A percentile compares a stretch with the other conserved stretches of the same genome.
These are phyloP conservation scores for Emergomyces orientalis DNA, from an alignment of 2,329 filamentous ascomycete species.

Conservation along the genomic window DNA sequence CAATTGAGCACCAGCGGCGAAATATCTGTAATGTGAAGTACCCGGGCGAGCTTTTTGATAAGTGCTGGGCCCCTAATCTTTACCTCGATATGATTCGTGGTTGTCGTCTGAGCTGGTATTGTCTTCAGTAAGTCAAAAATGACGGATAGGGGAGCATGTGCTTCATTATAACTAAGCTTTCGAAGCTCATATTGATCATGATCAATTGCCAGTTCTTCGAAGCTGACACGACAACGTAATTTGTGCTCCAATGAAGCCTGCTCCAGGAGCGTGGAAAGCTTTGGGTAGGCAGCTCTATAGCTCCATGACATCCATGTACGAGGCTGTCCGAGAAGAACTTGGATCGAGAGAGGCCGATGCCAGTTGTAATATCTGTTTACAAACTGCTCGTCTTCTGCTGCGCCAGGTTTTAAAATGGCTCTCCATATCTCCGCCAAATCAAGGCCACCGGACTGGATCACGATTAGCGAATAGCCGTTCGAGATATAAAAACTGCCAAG, in stretches of 20 bases:
- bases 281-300: constrained; percentile 10
- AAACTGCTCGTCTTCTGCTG: constrained; percentile 5
- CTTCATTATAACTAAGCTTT: constrained; percentile 7
- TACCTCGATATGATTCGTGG: not conserved
- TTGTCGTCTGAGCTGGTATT: not conserved
- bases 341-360: constrained; percentile 2
- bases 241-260: constrained; percentile 9
- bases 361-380: constrained; percentile 8
- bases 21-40: constrained; percentile 7
- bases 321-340: constrained; percentile 3
- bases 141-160: constrained; percentile 3
- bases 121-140: constrained; percentile 6
- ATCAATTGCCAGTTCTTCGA: constrained; percentile 7
- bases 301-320: constrained; percentile 11
- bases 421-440: constrained; percentile 4
- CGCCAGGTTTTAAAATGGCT: constrained; percentile 1
- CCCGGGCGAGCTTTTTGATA: constrained; percentile 3
- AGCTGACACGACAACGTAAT: constrained; percentile 7
- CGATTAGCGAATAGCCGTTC: not conserved
- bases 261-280: constrained; percentile 7
- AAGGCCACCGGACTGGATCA: not conserved
- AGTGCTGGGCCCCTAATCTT: not conserved
- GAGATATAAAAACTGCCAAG: not conserved
- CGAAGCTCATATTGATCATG: constrained; percentile 3
- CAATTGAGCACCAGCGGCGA: constrained; percentile 9